Evolutionary conservation across 331 rosid species (phyloP).

Genomic region (Malus hybrid): DNA sequence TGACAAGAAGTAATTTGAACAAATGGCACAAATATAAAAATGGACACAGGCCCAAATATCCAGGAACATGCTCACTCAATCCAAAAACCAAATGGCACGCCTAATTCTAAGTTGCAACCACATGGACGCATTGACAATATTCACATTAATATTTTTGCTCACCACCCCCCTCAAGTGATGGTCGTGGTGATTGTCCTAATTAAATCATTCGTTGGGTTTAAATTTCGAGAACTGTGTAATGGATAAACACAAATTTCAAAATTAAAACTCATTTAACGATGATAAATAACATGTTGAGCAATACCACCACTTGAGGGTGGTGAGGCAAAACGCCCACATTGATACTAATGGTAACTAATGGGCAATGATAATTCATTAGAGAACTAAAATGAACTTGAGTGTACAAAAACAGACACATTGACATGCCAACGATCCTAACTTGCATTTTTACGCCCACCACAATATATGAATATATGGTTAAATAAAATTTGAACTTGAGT

Average conservation of each 20-base stretch:
- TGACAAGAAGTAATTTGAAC: too few species aligned
- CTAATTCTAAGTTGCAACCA: neutral
- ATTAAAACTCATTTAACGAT: rapidly evolving
- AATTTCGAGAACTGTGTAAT: too few species aligned
- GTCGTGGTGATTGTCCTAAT: too few species aligned
- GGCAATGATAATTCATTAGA: neutral
- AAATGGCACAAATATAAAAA: neutral
- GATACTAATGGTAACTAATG: neutral
- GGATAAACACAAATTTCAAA: too few species aligned
- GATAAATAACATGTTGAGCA: too few species aligned
- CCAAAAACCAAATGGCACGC: slow-evolving; percentile 1
- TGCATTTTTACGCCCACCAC: too few species aligned
- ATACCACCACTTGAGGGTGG: rapidly evolving
- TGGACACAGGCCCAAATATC: neutral
- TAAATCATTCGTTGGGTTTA: too few species aligned
- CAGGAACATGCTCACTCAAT: slow-evolving; percentile 20
- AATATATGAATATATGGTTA: too few species aligned
- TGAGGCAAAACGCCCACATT: neutral
- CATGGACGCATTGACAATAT: neutral
- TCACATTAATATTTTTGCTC: neutral
- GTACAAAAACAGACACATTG: neutral
- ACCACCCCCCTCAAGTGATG: too few species aligned
- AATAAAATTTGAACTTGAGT: neutral
- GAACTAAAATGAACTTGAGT: too few species aligned
- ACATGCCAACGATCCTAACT: neutral